Percentiles rank a stretch among this genome's conserved stretches.
Evolutionary conservation across 2,329 filamentous ascomycete genomes (phyloP).

Genomic region (Xylaria sp.): DNA sequence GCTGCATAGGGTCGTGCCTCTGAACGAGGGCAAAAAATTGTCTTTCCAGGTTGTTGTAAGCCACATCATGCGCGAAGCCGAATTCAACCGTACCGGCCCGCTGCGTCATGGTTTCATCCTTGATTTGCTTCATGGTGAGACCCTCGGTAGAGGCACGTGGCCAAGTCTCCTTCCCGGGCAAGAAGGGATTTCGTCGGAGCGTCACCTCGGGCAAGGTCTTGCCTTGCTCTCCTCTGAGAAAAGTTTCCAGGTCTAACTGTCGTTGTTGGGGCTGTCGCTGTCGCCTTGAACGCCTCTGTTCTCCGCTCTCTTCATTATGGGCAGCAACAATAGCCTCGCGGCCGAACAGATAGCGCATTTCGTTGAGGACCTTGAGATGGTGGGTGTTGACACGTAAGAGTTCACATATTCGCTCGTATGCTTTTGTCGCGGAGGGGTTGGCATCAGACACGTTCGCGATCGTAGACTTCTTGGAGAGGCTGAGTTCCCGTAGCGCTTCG

Average conservation of each 20-base stretch:
- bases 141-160: conserved; percentile 78
- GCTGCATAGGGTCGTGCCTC: conserved; percentile 78
- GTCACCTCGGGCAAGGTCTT: conserved; percentile 71
- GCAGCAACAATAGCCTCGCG: conserved; percentile 60
- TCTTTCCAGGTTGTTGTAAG: conserved; percentile 74
- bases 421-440: conserved; percentile 13
- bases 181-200: conserved; percentile 77
- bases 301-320: conserved; percentile 51
- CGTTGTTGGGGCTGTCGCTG: conserved; percentile 44
- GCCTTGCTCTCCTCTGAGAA: conserved; percentile 56
- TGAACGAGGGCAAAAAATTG: conserved; percentile 81
- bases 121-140: conserved; percentile 72
- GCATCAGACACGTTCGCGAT: conserved; percentile 7
- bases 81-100: conserved; percentile 68
- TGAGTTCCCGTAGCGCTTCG: conserved; percentile 46
- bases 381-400: conserved; percentile 61
- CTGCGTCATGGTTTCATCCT: conserved; percentile 33
- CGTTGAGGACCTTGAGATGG: conserved; percentile 82
- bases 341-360: conserved; percentile 74
- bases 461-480: conserved; percentile 26
- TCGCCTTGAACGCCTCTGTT: conserved; percentile 42
- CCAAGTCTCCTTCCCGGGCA: conserved; percentile 88
- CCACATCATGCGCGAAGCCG: conserved; percentile 71
- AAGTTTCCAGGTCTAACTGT: conserved; percentile 61
- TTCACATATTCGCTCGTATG: conserved; percentile 42